Percentiles rank a stretch among this genome's conserved stretches.
phyloP scores from a whole-genome alignment of 352 stramenopile genomes.

The Hyaloperonospora brassicae region DNA sequence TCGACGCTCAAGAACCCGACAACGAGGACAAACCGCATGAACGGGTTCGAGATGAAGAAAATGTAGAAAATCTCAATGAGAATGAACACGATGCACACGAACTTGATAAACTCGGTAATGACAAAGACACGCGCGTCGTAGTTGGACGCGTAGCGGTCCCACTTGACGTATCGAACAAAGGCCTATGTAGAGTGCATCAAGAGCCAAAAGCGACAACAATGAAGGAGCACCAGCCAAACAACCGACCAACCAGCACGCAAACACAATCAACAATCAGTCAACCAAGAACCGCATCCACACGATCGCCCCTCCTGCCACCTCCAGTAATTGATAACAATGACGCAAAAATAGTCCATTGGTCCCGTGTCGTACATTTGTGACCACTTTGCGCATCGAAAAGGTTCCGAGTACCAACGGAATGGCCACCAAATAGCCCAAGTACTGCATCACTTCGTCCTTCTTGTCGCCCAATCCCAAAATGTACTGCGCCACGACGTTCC shows the following conservation, averaged over 20 bases:
- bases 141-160: slow-evolving; percentile 55
- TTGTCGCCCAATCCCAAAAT: slow-evolving; percentile 44
- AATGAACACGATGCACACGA: slow-evolving; percentile 63
- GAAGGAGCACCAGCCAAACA: not conserved
- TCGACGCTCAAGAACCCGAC: slow-evolving; percentile 63
- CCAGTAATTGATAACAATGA: too few relatives aligned
- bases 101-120: slow-evolving; percentile 73
- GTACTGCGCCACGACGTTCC: slow-evolving; percentile 31
- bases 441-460: slow-evolving; percentile 40
- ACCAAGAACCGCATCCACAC: too few relatives aligned
- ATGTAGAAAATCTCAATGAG: slow-evolving; percentile 79
- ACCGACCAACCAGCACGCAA: too few relatives aligned
- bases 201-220: slow-evolving; percentile 1
- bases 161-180: slow-evolving; percentile 67
- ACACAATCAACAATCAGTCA: too few relatives aligned
- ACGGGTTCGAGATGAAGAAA: slow-evolving; percentile 58
- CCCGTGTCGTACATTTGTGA: slow-evolving; percentile 51
- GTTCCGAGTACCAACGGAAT: slow-evolving; percentile 66
- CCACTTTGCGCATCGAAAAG: slow-evolving; percentile 63
- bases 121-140: slow-evolving; percentile 76
- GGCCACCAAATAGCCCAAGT: slow-evolving; percentile 49
- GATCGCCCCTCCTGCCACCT: too few relatives aligned
- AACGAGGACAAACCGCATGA: slow-evolving; percentile 61
- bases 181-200: slow-evolving; percentile 26
- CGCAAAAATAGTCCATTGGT: not conserved